phyloP scores from a whole-genome alignment of 148 eudicot species.

The Camellia japonica region DNA sequence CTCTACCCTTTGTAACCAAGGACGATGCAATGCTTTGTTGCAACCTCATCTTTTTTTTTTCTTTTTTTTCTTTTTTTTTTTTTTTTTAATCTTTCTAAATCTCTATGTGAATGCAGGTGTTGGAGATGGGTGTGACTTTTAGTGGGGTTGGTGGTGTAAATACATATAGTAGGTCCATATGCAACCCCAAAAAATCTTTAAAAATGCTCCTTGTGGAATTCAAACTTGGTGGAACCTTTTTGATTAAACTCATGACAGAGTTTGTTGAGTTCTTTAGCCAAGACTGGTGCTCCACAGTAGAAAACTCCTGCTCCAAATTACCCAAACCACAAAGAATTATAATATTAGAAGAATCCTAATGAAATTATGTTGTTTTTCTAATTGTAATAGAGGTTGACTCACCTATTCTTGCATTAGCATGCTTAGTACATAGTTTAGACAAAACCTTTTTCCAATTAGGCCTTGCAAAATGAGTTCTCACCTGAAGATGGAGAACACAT shows the following conservation, averaged over 20 bases:
- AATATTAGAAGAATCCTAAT: background rate
- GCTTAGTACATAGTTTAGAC: conserved; percentile 68
- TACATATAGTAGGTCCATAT: background rate
- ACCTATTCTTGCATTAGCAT: conserved; percentile 90
- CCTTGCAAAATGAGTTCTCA: conserved; percentile 91
- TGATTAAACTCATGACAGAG: conserved; percentile 77
- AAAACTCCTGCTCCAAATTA: conserved; percentile 73
- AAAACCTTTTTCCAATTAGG: conserved; percentile 97
- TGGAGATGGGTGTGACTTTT: conserved; percentile 6
- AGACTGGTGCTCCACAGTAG: conserved; percentile 73
- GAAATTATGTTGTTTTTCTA: background rate
- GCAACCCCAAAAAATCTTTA: conserved; percentile 19
- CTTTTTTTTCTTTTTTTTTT: background rate
- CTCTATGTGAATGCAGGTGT: background rate
- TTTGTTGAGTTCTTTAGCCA: conserved; percentile 72
- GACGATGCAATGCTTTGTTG: conserved; percentile 28
- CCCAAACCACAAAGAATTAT: background rate
- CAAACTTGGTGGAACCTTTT: conserved; percentile 85
- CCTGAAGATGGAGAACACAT: conserved; percentile 41
- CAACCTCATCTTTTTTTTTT: background rate
- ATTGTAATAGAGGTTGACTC: conserved; percentile 11
- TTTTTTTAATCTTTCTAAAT: background rate
- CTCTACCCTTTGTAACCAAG: conserved; percentile 12
- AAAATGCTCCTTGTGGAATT: conserved; percentile 92
- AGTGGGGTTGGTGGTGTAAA: background rate